phyloP scores from a whole-genome alignment of 2,329 filamentous ascomycete species.

The Colletotrichum echinochloae region DNA sequence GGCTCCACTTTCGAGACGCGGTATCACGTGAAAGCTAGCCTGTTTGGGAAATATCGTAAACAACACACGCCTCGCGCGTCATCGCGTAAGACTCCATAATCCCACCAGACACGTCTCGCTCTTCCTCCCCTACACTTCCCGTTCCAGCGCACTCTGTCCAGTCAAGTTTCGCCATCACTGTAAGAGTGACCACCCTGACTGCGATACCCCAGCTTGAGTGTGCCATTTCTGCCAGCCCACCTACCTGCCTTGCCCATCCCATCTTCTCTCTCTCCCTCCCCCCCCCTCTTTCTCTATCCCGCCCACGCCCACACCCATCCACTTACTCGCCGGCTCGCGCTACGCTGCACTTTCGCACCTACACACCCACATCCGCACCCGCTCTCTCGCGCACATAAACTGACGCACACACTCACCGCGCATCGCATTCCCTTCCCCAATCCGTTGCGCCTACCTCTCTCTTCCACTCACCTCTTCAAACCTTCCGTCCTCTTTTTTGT shows the following conservation, averaged over 20 bases:
- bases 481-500: slow-evolving; percentile 4
- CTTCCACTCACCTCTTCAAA: slow-evolving; percentile 2
- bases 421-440: slow-evolving; percentile 22
- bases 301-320: slow-evolving; percentile 12
- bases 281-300: background rate
- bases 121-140: slow-evolving; percentile 22
- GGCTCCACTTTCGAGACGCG: slow-evolving; percentile 18
- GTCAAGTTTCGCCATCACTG: slow-evolving; percentile 18
- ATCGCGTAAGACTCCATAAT: slow-evolving; percentile 36
- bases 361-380: slow-evolving; percentile 32
- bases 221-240: slow-evolving; percentile 26
- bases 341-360: slow-evolving; percentile 35
- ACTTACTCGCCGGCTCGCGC: slow-evolving; percentile 22
- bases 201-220: slow-evolving; percentile 26
- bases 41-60: slow-evolving; percentile 38
- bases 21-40: slow-evolving; percentile 37
- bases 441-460: slow-evolving; percentile 29
- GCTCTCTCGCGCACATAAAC: slow-evolving; percentile 27
- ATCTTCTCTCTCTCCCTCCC: slow-evolving; percentile 16
- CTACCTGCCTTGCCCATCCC: slow-evolving; percentile 21
- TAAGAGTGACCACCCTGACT: slow-evolving; percentile 32
- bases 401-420: slow-evolving; percentile 36
- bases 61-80: slow-evolving; percentile 40
- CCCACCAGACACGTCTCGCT: slow-evolving; percentile 9
- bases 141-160: slow-evolving; percentile 30